Percentiles rank a stretch among this genome's conserved stretches.
phyloP scores from a whole-genome alignment of 176 grass and related monocot genomes.

The Rhynchospora pubera region DNA sequence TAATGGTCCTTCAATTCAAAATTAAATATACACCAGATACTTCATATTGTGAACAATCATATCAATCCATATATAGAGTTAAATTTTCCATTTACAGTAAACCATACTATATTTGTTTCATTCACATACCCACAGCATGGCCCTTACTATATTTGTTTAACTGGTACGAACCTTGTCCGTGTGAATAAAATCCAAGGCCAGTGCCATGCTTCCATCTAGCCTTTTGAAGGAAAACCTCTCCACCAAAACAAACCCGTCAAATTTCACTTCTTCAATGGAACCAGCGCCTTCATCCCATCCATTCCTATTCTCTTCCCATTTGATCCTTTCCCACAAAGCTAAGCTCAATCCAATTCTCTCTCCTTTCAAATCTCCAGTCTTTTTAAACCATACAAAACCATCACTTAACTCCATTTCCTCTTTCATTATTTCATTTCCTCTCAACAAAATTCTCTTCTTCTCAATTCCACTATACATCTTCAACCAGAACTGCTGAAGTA shows the following conservation, averaged over 20 bases:
- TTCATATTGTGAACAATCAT: neutral
- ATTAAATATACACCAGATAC: neutral
- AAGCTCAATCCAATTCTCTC: conserved; percentile 28
- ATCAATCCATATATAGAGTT: neutral
- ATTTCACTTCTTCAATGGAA: conserved; percentile 14
- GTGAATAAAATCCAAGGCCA: conserved; percentile 46
- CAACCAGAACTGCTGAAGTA: conserved; percentile 39
- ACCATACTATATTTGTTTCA: neutral
- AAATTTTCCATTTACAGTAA: neutral
- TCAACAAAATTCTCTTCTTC: conserved; percentile 22
- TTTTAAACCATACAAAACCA: conserved; percentile 48
- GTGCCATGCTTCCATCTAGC: conserved; percentile 38
- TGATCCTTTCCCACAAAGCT: conserved; percentile 53
- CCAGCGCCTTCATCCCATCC: conserved; percentile 40
- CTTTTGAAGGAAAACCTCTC: conserved; percentile 55
- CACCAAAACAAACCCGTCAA: conserved; percentile 39
- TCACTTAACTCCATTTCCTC: conserved; percentile 8
- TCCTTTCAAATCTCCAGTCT: conserved; percentile 1
- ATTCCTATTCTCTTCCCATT: conserved; percentile 42
- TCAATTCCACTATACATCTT: neutral
- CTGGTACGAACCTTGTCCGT: conserved; percentile 24
- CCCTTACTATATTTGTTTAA: neutral
- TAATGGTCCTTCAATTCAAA: neutral
- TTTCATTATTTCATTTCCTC: conserved; percentile 8
- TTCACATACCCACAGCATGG: neutral